Base-by-base conservation (phyloP, 2,329 filamentous ascomycete species). In the Epichloe sibirici region DNA sequence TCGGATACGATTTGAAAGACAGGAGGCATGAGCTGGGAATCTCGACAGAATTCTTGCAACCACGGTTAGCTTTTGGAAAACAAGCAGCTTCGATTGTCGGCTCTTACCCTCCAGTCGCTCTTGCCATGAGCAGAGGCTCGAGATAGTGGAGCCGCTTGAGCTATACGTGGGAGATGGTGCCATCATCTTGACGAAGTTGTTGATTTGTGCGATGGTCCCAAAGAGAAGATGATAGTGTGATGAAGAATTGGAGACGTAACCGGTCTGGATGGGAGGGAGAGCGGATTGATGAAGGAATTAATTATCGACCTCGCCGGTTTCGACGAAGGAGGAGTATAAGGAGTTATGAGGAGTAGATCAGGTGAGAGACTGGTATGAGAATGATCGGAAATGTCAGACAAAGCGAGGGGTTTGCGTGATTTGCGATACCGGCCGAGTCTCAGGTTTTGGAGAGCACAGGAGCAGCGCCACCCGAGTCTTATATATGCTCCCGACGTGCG, bases 1-100 rank as follows among this genome's bases (percentile, higher is more conserved):
- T 89, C 86, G 61, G 86, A 89, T 49, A 87, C 78, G 59, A 87
- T 81, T 63, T 84, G 81, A 65, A 83, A 90, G 51, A 78, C 69
- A 7, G 84, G 84, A 48, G 72, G 66, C 44, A 70, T 66, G 42
- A 80, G 63, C 55, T 79, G 74, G 51, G 71, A 71, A 55, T 73
- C 71, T 53, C 72, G 74, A 65, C 83, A 86, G 57, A 77, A 72
- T 53, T 77, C 82, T 86, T 59, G 25, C 15, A 12, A 21, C 31
- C 5, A 48, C 9, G 21, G n/a, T 54, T 49, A 54, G 53, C 23
- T 17, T 38, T 38, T 21, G 23, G 38, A 15, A 21, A n/a, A n/a
- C 3, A n/a, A 43, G 34, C 9, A 17, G 21, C 11, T 11, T 48
- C 21, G 1, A 28, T 15, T 4, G 12, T 13, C 15, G 13, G 28